These are phyloP conservation scores for Aspergillus pseudonomiae DNA, from an alignment of 2,329 filamentous ascomycete genomes.

Conservation along the genomic window DNA sequence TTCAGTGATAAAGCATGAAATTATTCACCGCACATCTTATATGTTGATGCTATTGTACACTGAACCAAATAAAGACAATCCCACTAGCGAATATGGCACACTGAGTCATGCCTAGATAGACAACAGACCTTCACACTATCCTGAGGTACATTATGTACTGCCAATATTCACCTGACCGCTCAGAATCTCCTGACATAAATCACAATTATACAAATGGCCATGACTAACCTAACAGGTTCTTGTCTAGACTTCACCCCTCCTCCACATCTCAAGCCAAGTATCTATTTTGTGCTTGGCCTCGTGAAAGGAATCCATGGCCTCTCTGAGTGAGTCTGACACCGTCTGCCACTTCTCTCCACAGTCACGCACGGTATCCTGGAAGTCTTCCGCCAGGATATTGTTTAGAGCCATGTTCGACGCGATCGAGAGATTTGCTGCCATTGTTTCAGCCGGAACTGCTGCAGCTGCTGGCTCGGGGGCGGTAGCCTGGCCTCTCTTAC, in stretches of 20 bases:
- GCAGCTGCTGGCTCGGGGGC: neutral
- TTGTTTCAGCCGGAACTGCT: neutral
- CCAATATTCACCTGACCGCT: neutral
- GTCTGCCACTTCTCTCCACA: slow-evolving; percentile 61
- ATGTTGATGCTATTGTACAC: neutral
- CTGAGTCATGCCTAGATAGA: neutral
- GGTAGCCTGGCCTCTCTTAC: neutral
- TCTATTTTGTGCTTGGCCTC: slow-evolving; percentile 20
- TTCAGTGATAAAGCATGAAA: neutral
- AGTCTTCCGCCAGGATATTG: neutral
- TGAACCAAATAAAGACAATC: neutral
- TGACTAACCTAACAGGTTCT: neutral
- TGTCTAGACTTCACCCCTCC: neutral
- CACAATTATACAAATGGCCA: neutral
- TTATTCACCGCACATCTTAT: neutral
- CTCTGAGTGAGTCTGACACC: slow-evolving; percentile 23
- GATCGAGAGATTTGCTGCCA: neutral
- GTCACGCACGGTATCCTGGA: slow-evolving; percentile 27
- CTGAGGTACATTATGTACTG: neutral
- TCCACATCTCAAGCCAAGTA: slow-evolving; percentile 20
- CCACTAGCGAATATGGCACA: neutral
- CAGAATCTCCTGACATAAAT: too few relatives aligned
- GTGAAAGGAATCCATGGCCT: slow-evolving; percentile 1
- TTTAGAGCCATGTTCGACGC: neutral
- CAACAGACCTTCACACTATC: neutral